Evolutionary conservation across 2,329 filamentous ascomycete species (phyloP).

Genomic region (Penicillium vulpinum): DNA sequence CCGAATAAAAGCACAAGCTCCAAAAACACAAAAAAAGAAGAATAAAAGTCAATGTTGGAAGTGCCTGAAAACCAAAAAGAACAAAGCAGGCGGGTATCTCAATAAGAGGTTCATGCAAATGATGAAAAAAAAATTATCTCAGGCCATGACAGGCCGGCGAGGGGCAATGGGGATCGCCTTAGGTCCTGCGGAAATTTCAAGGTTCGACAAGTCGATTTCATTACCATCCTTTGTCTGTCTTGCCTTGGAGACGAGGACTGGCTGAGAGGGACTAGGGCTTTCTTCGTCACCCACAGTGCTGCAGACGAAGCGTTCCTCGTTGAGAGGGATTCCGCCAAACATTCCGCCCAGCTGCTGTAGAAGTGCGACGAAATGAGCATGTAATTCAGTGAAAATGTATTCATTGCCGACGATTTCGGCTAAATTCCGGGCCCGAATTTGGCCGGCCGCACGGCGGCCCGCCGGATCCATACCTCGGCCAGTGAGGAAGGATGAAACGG

Average conservation of each 20-base stretch:
- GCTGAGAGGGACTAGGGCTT: constrained; percentile 21
- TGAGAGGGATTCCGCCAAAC: constrained; percentile 47
- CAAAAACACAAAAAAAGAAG: constrained; percentile 7
- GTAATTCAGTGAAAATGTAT: constrained; percentile 59
- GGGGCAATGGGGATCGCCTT: constrained; percentile 42
- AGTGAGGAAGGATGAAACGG: constrained; percentile 59
- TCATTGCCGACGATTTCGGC: constrained; percentile 60
- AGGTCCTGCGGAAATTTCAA: constrained; percentile 37
- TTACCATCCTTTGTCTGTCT: constrained; percentile 27
- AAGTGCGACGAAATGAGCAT: constrained; percentile 56
- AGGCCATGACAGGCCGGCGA: constrained; percentile 40
- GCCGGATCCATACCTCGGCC: constrained; percentile 58
- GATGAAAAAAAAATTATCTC: constrained; percentile 13
- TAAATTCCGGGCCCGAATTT: constrained; percentile 57
- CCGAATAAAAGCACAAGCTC: constrained; percentile 2
- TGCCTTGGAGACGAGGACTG: constrained; percentile 23
- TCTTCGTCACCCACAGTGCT: constrained; percentile 39
- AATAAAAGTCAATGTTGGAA: constrained; percentile 7
- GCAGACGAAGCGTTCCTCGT: constrained; percentile 45
- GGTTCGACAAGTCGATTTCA: constrained; percentile 35
- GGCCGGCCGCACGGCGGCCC: constrained; percentile 54
- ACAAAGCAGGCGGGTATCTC: constrained; percentile 17
- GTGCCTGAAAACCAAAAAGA: constrained; percentile 17
- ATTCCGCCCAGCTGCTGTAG: constrained; percentile 48
- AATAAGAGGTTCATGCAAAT: constrained; percentile 15